Base-by-base conservation (phyloP, 2,329 filamentous ascomycete species). In the Cylindrodendrum hubeiense region DNA sequence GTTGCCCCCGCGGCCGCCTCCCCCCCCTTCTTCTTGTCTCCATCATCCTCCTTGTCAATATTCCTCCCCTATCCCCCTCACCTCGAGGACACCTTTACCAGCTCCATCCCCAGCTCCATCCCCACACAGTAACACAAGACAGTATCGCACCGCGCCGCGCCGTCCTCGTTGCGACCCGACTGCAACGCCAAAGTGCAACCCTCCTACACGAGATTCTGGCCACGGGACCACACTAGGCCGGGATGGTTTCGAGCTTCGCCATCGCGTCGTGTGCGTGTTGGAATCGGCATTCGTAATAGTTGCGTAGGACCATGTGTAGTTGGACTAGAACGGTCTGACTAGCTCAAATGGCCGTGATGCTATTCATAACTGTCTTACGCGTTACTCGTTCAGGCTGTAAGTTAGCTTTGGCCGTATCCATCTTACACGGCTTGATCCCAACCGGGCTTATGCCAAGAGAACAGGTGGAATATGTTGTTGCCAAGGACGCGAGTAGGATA, bases 161-260 rank as follows among this genome's bases (percentile, higher is more conserved):
- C 46, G 46, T 26, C 43, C 44, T 50, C n/a, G 28, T 50, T 50
- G 47, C 47, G 26, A 50, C 47, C 47, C 62, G 47, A 46, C 57
- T 65, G 62, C 39, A 49, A 65, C 62, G 28, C 56, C 55, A 49
- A 44, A 21, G 50, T 64, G 61, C 55, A 34, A 64, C 61, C 61
- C 46, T 47, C 43, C 52, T 41, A 33, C 61, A 39, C 54, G 22
- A n/a, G 10, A 15, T 28, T 26, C 21, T 34, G 47, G 19, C 60
- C 60, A 63, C 60, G 60, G 41, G 60, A 43, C 50, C 61, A 56
- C 53, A 52, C 47, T 30, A 28, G 37, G 7, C 28, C 28, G 19
- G 34, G 34, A 22, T 24, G 21, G 19, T 10, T 30, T 43, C 15
- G 34, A 19, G 33, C 21, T 19, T 19, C 41, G 24, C 17, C 5